phyloP scores from a whole-genome alignment of 2,329 filamentous ascomycete species.

The Beauveria sp. region DNA sequence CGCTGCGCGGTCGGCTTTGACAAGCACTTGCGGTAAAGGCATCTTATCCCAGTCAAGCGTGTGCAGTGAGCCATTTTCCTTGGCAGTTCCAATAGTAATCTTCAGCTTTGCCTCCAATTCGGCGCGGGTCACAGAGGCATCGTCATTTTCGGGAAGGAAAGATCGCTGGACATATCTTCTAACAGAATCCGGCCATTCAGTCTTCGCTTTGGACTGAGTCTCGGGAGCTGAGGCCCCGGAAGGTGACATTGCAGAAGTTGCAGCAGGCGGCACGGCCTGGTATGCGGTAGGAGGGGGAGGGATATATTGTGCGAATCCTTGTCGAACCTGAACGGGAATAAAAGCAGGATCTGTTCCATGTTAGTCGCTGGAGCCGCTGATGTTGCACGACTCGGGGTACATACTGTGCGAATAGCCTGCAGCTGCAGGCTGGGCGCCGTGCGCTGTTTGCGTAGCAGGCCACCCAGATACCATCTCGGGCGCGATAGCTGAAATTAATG shows the following conservation, averaged over 20 bases:
- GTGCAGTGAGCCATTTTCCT: conserved; percentile 63
- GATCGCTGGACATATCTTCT: conserved; percentile 83
- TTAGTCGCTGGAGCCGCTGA: conserved; percentile 17
- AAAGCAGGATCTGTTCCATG: conserved; percentile 42
- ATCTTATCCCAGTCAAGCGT: conserved; percentile 75
- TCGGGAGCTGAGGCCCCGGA: conserved; percentile 20
- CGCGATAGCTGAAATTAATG: conserved; percentile 8
- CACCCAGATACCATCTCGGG: conserved; percentile 30
- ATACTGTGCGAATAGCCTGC: conserved; percentile 31
- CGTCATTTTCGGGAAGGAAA: conserved; percentile 67
- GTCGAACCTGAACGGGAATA: conserved; percentile 54
- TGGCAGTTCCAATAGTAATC: conserved; percentile 73
- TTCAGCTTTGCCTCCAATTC: conserved; percentile 85
- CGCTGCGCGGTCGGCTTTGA: conserved; percentile 60
- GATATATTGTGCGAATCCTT: conserved; percentile 44
- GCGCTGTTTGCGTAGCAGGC: conserved; percentile 30
- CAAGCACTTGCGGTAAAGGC: conserved; percentile 77
- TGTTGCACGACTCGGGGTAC: conserved; percentile 15
- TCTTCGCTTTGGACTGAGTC: conserved; percentile 47
- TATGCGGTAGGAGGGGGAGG: conserved; percentile 29
- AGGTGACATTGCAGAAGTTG: conserved; percentile 16
- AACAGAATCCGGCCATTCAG: conserved; percentile 75
- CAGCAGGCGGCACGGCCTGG: conserved; percentile 12
- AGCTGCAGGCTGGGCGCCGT: conserved; percentile 31
- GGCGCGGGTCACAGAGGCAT: conserved; percentile 50